Base-by-base conservation (phyloP, 768 basidiomycete species). In the Termitomyces sp. region DNA sequence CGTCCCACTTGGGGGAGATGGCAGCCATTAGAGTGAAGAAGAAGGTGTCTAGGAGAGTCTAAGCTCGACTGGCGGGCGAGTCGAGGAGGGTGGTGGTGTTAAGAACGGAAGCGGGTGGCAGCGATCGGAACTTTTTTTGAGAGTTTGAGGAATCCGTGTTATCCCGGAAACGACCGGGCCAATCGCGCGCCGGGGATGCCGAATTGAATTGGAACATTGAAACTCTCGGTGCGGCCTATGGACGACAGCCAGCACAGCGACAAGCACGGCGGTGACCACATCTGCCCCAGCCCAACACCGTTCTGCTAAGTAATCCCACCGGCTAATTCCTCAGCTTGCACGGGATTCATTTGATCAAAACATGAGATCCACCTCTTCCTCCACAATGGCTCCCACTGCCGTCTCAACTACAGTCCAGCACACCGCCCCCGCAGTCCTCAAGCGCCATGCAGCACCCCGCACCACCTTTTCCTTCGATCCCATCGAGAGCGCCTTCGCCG, bases 401-500 rank as follows among this genome's bases (percentile, higher is more conserved):
- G 42, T 64, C 53, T 62, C 54, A n/a, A 58, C 62, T 33, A 24
- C 51, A 2, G 18, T 38, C 16, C 55, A 50, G 12, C 20, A 38
- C 24, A 48, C 45, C 39, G 11, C 32, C 5, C 50, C 60, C 52
- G 46, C 59, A 24, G 15, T 55, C 35, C 63, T 65, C 44, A 62
- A 64, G 33, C 51, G 59, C 50, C 78, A 73, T 59, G 57, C 66
- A 7, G 69, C 75, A 9, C 66, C 63, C 35, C 76, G 79, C 46
- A 70, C 76, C 2, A 57, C 68, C 24, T 92, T 91, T 69, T 68
- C 82, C 0, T 96, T 98, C 67, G 94, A 98, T 68, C 61, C 85
- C 0, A 85, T 98, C 64, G 86, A 91, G 61, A 88, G 87, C 16
- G 93, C 96, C 0, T 73, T 98, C 32, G 82, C 74, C 6, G 90